A percentile compares a stretch with the other conserved stretches of the same genome.
Evolutionary conservation across 2,329 filamentous ascomycete genomes (phyloP).

Genomic region (Whalleya microplaca): DNA sequence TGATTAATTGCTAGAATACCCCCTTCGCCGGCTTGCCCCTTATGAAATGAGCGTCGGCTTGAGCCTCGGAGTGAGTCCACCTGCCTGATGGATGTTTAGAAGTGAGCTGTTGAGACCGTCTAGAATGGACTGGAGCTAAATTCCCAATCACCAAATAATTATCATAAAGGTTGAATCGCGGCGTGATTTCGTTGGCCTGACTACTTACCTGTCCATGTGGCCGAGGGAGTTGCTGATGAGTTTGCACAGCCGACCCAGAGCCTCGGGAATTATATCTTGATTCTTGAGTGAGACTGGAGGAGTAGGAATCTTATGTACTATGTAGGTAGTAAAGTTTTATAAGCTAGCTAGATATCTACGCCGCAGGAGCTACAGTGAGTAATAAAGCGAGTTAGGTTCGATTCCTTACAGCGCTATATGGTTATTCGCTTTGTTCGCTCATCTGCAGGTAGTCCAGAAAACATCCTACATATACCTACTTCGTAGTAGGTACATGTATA

Average conservation of each 20-base stretch:
- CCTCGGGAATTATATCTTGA: conserved; percentile 7
- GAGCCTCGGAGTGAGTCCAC: background rate
- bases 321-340: too few relatives aligned
- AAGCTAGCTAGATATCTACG: too few relatives aligned
- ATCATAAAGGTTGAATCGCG: background rate
- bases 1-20: background rate
- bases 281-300: background rate
- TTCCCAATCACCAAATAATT: too few relatives aligned
- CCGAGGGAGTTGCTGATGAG: background rate
- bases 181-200: conserved; percentile 1
- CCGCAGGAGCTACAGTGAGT: too few relatives aligned
- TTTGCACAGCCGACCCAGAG: conserved; percentile 9
- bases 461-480: too few relatives aligned
- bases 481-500: too few relatives aligned
- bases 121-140: too few relatives aligned
- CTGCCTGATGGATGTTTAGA: background rate
- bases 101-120: background rate
- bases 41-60: background rate
- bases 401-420: too few relatives aligned
- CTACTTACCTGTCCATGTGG: background rate
- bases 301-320: background rate
- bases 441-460: too few relatives aligned
- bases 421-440: too few relatives aligned
- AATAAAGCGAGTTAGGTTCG: too few relatives aligned
- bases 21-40: background rate